A percentile compares a stretch with the other conserved stretches of the same genome.
These are phyloP conservation scores for Geotrichum ghanense DNA, from an alignment of 805 yeast genomes.

Conservation along the genomic window DNA sequence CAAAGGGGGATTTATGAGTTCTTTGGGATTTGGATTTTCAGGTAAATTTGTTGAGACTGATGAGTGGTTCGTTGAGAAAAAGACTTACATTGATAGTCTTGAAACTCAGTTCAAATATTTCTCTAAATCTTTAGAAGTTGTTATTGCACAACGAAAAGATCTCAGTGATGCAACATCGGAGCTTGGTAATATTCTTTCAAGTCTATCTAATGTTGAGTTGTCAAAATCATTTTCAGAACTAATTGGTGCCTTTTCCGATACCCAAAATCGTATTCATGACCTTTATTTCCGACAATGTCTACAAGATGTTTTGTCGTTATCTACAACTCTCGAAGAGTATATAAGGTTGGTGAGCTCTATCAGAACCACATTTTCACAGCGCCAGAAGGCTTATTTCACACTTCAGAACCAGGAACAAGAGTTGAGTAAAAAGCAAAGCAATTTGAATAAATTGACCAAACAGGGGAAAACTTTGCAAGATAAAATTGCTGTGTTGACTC, in stretches of 20 bases:
- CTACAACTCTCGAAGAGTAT: slow-evolving; percentile 82
- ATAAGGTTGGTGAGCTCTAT: slow-evolving; percentile 66
- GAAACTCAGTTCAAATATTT: slow-evolving; percentile 64
- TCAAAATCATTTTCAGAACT: slow-evolving; percentile 54
- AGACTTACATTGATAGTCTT: slow-evolving; percentile 53
- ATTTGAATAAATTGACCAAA: slow-evolving; percentile 35
- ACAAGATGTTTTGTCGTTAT: slow-evolving; percentile 79
- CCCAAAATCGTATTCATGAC: slow-evolving; percentile 61
- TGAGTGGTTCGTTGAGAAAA: slow-evolving; percentile 61
- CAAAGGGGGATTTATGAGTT: slow-evolving; percentile 52
- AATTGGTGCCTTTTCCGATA: slow-evolving; percentile 56
- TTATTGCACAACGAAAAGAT: slow-evolving; percentile 67
- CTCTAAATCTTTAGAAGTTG: slow-evolving; percentile 58
- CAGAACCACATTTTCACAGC: slow-evolving; percentile 58
- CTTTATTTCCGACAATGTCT: slow-evolving; percentile 64
- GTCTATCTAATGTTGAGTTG: slow-evolving; percentile 64
- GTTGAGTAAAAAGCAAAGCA: slow-evolving; percentile 33
- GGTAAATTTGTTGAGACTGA: slow-evolving; percentile 69
- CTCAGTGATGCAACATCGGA: slow-evolving; percentile 60
- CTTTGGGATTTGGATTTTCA: slow-evolving; percentile 56
- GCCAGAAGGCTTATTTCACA: slow-evolving; percentile 44
- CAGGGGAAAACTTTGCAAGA: slow-evolving; percentile 49
- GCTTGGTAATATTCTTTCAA: slow-evolving; percentile 42
- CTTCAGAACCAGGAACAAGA: slow-evolving; percentile 38
- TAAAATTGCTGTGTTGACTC: slow-evolving; percentile 42